Percentiles rank a stretch among this genome's conserved stretches.
phyloP scores from a whole-genome alignment of 139 green algal genomes.

The Chlamydomonas incerta region DNA sequence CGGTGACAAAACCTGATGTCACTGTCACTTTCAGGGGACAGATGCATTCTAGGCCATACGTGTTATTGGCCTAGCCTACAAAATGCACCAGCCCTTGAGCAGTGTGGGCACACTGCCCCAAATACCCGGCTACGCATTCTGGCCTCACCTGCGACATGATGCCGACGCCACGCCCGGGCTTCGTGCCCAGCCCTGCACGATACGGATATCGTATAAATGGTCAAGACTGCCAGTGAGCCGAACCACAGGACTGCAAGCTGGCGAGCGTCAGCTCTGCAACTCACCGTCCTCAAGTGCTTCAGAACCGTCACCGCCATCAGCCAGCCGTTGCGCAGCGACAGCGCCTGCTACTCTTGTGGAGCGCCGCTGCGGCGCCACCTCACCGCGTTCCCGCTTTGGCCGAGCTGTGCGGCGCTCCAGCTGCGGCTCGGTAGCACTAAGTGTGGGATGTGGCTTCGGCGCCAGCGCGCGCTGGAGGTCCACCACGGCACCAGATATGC shows the following conservation, averaged over 20 bases:
- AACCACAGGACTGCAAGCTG: background rate
- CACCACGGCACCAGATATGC: no score
- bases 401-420: no score
- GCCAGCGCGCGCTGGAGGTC: no score
- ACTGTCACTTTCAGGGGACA: no score
- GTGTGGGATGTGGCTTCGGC: no score
- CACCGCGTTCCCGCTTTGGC: background rate
- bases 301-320: background rate
- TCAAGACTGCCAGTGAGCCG: background rate
- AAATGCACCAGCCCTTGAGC: no score
- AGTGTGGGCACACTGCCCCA: no score
- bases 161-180: background rate
- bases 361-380: background rate
- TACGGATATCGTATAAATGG: no score
- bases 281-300: background rate
- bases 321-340: background rate
- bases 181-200: background rate
- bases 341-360: background rate
- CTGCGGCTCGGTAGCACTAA: background rate
- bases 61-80: no score
- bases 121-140: no score
- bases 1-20: no score
- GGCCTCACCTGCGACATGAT: conserved; percentile 13
- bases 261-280: background rate
- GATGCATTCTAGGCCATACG: no score